phyloP scores from a whole-genome alignment of 1,284 basidiomycete genomes.

The Bjerkandera adusta region DNA sequence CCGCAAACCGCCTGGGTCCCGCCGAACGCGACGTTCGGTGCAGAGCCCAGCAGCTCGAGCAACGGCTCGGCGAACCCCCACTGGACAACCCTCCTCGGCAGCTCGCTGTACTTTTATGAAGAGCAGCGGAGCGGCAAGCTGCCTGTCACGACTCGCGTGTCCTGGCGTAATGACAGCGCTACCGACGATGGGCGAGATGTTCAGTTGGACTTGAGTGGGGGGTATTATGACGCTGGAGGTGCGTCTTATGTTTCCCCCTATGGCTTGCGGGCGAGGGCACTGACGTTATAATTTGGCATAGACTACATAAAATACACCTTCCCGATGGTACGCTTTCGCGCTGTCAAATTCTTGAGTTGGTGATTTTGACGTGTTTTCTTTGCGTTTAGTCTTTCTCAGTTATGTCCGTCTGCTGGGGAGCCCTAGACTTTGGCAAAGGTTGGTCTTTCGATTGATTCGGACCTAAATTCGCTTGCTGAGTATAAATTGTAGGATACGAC shows the following conservation, averaged over 20 bases:
- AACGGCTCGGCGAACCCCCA: conserved; percentile 61
- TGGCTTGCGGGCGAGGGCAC: background rate
- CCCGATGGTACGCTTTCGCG: conserved; percentile 54
- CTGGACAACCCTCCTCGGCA: conserved; percentile 80
- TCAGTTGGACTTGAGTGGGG: conserved; percentile 76
- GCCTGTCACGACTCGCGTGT: conserved; percentile 67
- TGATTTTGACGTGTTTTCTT: background rate
- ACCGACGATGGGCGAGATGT: conserved; percentile 76
- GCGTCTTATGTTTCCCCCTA: conserved; percentile 20
- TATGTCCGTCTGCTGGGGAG: conserved; percentile 87
- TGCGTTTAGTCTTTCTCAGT: conserved; percentile 64
- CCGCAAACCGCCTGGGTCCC: conserved; percentile 62
- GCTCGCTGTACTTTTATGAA: conserved; percentile 87
- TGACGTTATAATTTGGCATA: conserved; percentile 25
- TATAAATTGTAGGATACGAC: conserved; percentile 65
- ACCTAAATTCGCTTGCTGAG: conserved; percentile 6
- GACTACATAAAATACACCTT: conserved; percentile 89
- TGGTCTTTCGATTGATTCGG: background rate
- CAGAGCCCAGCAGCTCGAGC: conserved; percentile 43
- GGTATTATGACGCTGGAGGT: conserved; percentile 92
- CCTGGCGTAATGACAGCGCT: conserved; percentile 85
- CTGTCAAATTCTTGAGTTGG: no score
- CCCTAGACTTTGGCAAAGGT: conserved; percentile 79
- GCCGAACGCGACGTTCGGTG: conserved; percentile 58
- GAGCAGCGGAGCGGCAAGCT: conserved; percentile 84